Evolutionary conservation across 495 filamentous ascomycete species (phyloP).

Genomic region (Tuber brumale): DNA sequence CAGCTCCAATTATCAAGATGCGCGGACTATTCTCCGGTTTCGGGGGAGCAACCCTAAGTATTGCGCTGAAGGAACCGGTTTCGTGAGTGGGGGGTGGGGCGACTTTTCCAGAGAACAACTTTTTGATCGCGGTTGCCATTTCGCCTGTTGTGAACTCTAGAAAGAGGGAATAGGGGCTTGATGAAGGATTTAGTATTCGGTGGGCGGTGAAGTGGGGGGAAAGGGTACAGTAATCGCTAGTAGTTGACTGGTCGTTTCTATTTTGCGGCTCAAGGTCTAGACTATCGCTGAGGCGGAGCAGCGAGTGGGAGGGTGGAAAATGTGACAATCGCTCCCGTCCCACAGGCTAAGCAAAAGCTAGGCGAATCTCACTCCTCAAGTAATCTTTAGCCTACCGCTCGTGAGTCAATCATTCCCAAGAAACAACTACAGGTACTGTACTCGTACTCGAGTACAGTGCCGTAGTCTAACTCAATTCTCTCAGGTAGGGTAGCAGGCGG

Average conservation of each 20-base stretch:
- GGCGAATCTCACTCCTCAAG: too few species aligned
- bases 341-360: too few species aligned
- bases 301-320: too few species aligned
- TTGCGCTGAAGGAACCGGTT: not conserved
- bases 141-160: not conserved
- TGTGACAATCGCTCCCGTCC: too few species aligned
- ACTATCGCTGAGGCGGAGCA: too few species aligned
- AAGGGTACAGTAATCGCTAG: not conserved
- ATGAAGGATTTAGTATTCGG: not conserved
- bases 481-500: too few species aligned
- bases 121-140: not conserved
- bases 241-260: not conserved
- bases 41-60: not conserved
- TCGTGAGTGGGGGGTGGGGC: not conserved
- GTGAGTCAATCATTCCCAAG: too few species aligned
- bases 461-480: too few species aligned
- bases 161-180: not conserved
- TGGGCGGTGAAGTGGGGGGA: not conserved
- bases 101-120: not conserved
- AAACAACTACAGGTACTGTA: too few species aligned
- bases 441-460: too few species aligned
- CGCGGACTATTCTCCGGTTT: constrained; percentile 43
- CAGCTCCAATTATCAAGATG: constrained; percentile 79
- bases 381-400: too few species aligned
- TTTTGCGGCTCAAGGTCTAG: not conserved